These are phyloP conservation scores for Endoconidiophora polonica DNA, from an alignment of 2,329 filamentous ascomycete genomes.

Conservation along the genomic window DNA sequence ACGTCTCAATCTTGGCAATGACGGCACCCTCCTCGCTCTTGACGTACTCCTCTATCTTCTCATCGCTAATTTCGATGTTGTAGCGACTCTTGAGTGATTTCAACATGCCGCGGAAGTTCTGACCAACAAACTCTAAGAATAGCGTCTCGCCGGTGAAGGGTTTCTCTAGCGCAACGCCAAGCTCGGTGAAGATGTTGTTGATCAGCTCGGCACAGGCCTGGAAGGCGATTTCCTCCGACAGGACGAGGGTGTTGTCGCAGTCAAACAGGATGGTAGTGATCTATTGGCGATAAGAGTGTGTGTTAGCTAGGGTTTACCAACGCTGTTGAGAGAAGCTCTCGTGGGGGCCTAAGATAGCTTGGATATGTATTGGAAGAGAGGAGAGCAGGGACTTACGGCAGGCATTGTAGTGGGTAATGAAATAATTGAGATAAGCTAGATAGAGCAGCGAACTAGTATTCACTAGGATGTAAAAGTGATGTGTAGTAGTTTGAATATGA, in stretches of 20 bases:
- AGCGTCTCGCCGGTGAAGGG: constrained; percentile 66
- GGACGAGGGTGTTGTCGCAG: constrained; percentile 81
- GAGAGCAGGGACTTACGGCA: constrained; percentile 6
- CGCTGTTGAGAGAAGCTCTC: not conserved
- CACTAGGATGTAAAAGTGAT: too few relatives aligned
- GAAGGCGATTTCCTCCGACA: constrained; percentile 81
- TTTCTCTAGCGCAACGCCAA: constrained; percentile 33
- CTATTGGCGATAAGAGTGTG: not conserved
- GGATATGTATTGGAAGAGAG: not conserved
- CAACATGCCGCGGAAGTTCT: constrained; percentile 92
- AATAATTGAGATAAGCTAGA: not conserved
- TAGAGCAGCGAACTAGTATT: not conserved
- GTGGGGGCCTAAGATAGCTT: not conserved
- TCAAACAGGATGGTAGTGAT: constrained; percentile 61
- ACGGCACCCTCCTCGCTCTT: constrained; percentile 65
- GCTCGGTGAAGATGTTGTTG: constrained; percentile 63
- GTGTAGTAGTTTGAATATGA: not conserved
- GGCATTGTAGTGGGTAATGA: constrained; percentile 5
- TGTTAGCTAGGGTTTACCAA: not conserved
- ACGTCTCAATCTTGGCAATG: constrained; percentile 58
- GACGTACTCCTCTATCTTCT: constrained; percentile 60
- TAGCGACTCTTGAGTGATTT: constrained; percentile 57
- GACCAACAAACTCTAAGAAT: constrained; percentile 75
- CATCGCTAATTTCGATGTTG: constrained; percentile 49
- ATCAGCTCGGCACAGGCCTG: constrained; percentile 78